Evolutionary conservation across 768 basidiomycete species (phyloP).

Genomic region (Boletus subparvulus): DNA sequence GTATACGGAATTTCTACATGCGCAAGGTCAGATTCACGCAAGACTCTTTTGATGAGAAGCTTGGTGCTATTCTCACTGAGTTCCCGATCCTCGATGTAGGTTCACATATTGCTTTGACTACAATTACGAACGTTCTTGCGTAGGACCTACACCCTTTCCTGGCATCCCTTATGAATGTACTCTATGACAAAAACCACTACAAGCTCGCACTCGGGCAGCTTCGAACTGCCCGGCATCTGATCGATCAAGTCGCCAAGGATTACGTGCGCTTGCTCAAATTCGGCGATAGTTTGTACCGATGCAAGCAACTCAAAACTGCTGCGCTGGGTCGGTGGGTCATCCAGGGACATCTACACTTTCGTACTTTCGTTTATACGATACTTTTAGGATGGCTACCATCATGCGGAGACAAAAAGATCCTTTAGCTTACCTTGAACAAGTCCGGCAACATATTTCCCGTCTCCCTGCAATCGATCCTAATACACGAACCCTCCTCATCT

Average conservation of each 20-base stretch:
- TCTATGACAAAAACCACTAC: conserved; percentile 99
- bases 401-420: conserved; percentile 99
- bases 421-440: conserved; percentile 97
- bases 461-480: conserved; percentile 98
- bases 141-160: conserved; percentile 96
- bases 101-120: conserved; percentile 14
- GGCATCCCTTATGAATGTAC: conserved; percentile 92
- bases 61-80: conserved; percentile 88
- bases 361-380: not conserved
- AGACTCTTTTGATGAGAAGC: conserved; percentile 94
- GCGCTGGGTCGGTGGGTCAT: conserved; percentile 87
- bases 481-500: conserved; percentile 95
- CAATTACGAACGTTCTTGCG: conserved; percentile 4
- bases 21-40: conserved; percentile 99
- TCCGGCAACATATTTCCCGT: conserved; percentile 98
- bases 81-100: conserved; percentile 97
- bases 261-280: conserved; percentile 97
- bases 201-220: conserved; percentile 97
- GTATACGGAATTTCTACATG: conserved; percentile 98
- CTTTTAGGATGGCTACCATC: conserved; percentile 91
- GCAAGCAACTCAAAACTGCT: conserved; percentile 97
- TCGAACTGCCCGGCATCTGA: conserved; percentile 91
- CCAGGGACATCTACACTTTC: not conserved
- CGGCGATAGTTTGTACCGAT: conserved; percentile 95
- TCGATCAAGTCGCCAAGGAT: conserved; percentile 96